Evolutionary conservation across 257 asterid genomes (phyloP).

Genomic region (Anisodus acutangulus): DNA sequence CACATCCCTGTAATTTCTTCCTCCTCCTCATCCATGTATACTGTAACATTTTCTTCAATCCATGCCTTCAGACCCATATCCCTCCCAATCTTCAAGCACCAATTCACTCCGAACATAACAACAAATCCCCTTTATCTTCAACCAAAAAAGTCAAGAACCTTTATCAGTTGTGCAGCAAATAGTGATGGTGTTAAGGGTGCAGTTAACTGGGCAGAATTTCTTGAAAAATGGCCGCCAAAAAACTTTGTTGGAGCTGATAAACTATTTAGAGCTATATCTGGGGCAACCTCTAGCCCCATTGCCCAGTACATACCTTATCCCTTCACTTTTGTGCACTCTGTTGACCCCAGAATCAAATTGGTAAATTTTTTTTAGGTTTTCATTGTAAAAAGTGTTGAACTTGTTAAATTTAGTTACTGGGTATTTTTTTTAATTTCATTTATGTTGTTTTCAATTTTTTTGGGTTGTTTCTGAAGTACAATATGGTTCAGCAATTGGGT

Average conservation of each 20-base stretch:
- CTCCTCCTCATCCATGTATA: slow-evolving; percentile 43
- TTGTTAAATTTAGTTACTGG: slow-evolving; percentile 21
- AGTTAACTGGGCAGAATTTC: slow-evolving; percentile 50
- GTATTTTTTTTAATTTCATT: background rate
- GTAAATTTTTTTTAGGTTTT: slow-evolving; percentile 42
- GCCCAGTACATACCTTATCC: slow-evolving; percentile 96
- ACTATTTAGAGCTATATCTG: slow-evolving; percentile 81
- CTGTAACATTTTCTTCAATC: slow-evolving; percentile 30
- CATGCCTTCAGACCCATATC: slow-evolving; percentile 23
- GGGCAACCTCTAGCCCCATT: slow-evolving; percentile 94
- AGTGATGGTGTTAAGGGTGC: slow-evolving; percentile 45
- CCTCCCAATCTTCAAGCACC: slow-evolving; percentile 36
- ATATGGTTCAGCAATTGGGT: background rate
- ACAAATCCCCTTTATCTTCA: slow-evolving; percentile 30
- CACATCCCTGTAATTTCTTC: background rate
- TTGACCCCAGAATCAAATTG: slow-evolving; percentile 93
- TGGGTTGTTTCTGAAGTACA: background rate
- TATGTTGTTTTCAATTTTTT: slow-evolving; percentile 3
- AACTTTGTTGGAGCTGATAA: slow-evolving; percentile 76
- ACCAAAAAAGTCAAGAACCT: slow-evolving; percentile 26
- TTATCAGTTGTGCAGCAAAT: slow-evolving; percentile 47
- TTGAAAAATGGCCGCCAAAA: slow-evolving; percentile 77
- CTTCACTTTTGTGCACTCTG: slow-evolving; percentile 87
- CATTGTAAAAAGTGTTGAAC: background rate
- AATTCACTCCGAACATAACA: slow-evolving; percentile 33